Percentiles rank a stretch among this genome's conserved stretches.
phyloP scores from a whole-genome alignment of 2,329 filamentous ascomycete species.

The Botryotinia narcissicola region DNA sequence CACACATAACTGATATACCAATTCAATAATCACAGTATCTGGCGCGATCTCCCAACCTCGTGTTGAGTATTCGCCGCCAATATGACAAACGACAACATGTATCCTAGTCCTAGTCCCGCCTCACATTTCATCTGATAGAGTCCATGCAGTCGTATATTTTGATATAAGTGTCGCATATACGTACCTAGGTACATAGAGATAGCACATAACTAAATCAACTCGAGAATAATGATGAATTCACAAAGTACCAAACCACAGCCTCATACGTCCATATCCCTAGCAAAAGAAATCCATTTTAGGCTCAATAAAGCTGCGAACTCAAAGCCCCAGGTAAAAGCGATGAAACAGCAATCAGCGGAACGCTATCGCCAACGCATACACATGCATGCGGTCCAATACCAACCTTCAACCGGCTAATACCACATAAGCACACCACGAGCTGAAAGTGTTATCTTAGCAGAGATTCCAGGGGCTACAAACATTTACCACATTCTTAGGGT shows the following conservation, averaged over 20 bases:
- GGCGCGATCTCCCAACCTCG: no score
- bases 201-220: not conserved
- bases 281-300: rapidly evolving
- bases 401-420: not conserved
- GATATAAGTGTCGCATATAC: not conserved
- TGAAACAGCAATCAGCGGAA: not conserved
- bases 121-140: no score
- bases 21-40: no score
- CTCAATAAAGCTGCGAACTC: not conserved
- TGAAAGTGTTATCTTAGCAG: not conserved
- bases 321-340: not conserved
- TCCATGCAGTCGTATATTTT: no score
- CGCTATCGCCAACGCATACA: not conserved
- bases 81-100: not conserved
- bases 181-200: no score
- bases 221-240: no score
- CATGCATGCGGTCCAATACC: not conserved
- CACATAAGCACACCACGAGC: not conserved
- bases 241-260: no score
- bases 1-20: no score
- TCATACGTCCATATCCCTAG: not conserved
- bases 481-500: not conserved
- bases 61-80: not conserved
- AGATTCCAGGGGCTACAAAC: not conserved
- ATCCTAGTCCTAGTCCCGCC: no score